Evolutionary conservation across 106 monocot species (phyloP), one percentile per base, ranked within the genome.

Genomic region (Acanthochlamys bracteata): DNA sequence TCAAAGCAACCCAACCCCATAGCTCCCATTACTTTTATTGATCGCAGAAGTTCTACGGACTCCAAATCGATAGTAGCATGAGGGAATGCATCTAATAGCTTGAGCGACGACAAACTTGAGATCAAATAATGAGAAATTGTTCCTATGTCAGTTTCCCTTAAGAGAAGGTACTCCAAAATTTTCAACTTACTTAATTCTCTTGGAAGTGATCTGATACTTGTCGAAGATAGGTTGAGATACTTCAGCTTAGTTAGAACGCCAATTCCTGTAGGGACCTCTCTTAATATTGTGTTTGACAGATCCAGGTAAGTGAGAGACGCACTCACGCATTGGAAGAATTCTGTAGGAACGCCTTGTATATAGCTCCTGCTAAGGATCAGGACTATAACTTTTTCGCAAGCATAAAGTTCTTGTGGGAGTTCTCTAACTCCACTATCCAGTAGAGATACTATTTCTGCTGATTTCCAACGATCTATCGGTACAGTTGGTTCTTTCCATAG

Each of bases 181-280:
- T 4, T 54, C 53, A 54, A 17, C 24, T 20, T 0, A 8, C 24
- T 23, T 13, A 71, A 4, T n/a, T 74, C 53, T 25, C n/a, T 4
- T 0, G 74, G 74, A 20, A 80, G 16, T 12, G 60, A 66, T 11
- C 3, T 22, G 4, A 80, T 25, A 0, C 9, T n/a, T 0, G 74
- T 80, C 13, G 12, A 8, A 9, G 41, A 23, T 17, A 80, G 11
- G 42, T 80, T 70, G 10, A 80, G 61, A 24, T 66, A 74, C 23
- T 41, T 8, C 6, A 80, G 61, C 53, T 56, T 15, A 0, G 12
- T 6, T 4, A 80, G 7, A 7, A 42, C 10, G 7, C 60, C 42
- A 26, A 80, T 39, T 4, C 60, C 64, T 3, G 7, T 6, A 1
- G 79, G 74, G 21, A 80, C 52, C 1, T 17, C 45, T n/a, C 26